Evolutionary conservation across 2,329 filamentous ascomycete species (phyloP).

Genomic region (Ophidiomyces ophidiicola): DNA sequence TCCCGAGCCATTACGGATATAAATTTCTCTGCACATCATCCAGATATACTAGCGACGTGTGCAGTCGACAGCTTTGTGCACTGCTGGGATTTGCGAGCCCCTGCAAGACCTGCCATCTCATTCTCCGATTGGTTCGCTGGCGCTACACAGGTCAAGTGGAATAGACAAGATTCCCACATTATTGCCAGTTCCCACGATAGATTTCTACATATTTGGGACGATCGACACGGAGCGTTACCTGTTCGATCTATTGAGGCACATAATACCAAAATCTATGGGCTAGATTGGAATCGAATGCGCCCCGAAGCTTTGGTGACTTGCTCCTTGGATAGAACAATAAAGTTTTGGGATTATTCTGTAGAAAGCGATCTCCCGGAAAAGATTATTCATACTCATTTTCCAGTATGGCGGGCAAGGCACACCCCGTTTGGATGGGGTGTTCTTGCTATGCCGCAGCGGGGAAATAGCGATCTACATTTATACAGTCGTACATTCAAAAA

Average conservation of each 20-base stretch:
- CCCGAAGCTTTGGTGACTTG: slow-evolving; percentile 67
- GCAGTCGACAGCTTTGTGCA: slow-evolving; percentile 88
- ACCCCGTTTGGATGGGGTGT: slow-evolving; percentile 81
- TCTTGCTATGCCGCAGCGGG: slow-evolving; percentile 82
- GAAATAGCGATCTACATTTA: slow-evolving; percentile 70
- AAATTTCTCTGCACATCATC: slow-evolving; percentile 88
- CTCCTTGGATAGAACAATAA: slow-evolving; percentile 82
- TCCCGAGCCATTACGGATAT: slow-evolving; percentile 87
- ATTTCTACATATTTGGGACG: slow-evolving; percentile 81
- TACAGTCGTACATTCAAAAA: slow-evolving; percentile 52
- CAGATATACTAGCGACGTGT: slow-evolving; percentile 78
- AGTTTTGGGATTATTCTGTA: slow-evolving; percentile 73
- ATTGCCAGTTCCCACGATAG: slow-evolving; percentile 84
- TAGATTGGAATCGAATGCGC: slow-evolving; percentile 81
- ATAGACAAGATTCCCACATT: slow-evolving; percentile 72
- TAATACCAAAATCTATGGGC: slow-evolving; percentile 83
- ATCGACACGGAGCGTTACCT: slow-evolving; percentile 63
- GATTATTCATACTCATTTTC: slow-evolving; percentile 69
- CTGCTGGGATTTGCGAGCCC: slow-evolving; percentile 74
- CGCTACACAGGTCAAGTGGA: slow-evolving; percentile 92
- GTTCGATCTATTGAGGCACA: slow-evolving; percentile 78
- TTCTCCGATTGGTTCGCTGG: slow-evolving; percentile 92
- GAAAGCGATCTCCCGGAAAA: slow-evolving; percentile 56
- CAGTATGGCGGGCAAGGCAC: slow-evolving; percentile 81
- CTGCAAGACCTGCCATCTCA: slow-evolving; percentile 59